Evolutionary conservation across 2,329 filamentous ascomycete genomes (phyloP).

Genomic region (Arthrinium phaeospermum): DNA sequence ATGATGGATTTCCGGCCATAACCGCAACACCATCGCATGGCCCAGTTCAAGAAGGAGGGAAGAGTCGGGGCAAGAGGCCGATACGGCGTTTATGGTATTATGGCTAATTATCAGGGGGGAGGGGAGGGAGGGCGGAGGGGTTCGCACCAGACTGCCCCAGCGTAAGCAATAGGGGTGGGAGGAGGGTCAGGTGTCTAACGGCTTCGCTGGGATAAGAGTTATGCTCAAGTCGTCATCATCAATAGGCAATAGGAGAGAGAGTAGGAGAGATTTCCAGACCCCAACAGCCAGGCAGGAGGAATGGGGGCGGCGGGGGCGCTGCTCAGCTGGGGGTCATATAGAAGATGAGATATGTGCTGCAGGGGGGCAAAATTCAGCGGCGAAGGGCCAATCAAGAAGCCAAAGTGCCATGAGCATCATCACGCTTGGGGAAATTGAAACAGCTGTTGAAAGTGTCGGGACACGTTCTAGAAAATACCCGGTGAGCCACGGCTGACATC

Average conservation of each 20-base stretch:
- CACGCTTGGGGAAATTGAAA: neutral
- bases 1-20: neutral
- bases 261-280: neutral
- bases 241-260: neutral
- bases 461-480: neutral
- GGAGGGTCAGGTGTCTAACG: constrained; percentile 12
- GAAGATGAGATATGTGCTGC: constrained; percentile 4
- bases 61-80: neutral
- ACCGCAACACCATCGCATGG: neutral
- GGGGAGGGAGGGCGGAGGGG: neutral
- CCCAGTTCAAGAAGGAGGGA: constrained; percentile 4
- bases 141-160: neutral
- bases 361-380: constrained; percentile 4
- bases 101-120: neutral
- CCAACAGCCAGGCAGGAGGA: neutral
- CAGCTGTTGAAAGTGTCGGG: neutral
- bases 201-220: neutral
- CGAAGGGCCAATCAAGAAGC: neutral
- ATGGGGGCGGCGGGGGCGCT: constrained; percentile 7
- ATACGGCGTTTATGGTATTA: neutral
- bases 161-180: constrained; percentile 6
- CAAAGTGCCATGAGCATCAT: neutral
- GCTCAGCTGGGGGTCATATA: constrained; percentile 18
- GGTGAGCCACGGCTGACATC: constrained; percentile 10
- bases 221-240: neutral